phyloP scores from a whole-genome alignment of 1,284 basidiomycete species.

The Fomitopsis pinicola region DNA sequence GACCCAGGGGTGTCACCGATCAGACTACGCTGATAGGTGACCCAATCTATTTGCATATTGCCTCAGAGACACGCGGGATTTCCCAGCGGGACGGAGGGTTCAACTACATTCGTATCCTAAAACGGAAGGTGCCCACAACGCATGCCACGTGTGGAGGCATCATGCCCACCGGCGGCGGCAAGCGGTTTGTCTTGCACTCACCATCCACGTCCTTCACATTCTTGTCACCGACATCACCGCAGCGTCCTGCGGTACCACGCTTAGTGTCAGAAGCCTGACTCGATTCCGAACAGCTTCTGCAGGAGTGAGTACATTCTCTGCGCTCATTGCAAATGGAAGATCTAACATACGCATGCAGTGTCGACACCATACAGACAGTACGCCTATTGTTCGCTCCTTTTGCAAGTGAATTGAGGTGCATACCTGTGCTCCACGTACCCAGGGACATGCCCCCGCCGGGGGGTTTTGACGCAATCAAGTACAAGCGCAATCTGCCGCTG shows the following conservation, averaged over 20 bases:
- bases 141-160: conserved; percentile 16
- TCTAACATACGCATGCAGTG: conserved; percentile 40
- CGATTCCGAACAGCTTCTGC: conserved; percentile 7
- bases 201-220: conserved; percentile 11
- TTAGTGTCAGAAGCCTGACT: conserved; percentile 8
- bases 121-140: conserved; percentile 3
- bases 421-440: conserved; percentile 15
- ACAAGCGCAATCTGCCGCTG: conserved; percentile 94
- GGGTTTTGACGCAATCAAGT: conserved; percentile 91
- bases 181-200: conserved; percentile 6
- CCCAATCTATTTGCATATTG: background rate
- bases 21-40: background rate
- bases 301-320: conserved; percentile 16
- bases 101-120: background rate
- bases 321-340: conserved; percentile 7
- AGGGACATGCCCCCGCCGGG: conserved; percentile 96
- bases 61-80: background rate
- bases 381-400: conserved; percentile 17
- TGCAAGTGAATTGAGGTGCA: conserved; percentile 10
- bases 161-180: conserved; percentile 6
- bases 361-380: conserved; percentile 65
- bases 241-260: background rate
- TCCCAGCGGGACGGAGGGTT: background rate
- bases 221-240: conserved; percentile 12
- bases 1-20: background rate